Percentiles rank a stretch among this genome's conserved stretches.
These are phyloP conservation scores for Cryptococcus hybrid DNA, from an alignment of 1,284 basidiomycete species.

Conservation along the genomic window DNA sequence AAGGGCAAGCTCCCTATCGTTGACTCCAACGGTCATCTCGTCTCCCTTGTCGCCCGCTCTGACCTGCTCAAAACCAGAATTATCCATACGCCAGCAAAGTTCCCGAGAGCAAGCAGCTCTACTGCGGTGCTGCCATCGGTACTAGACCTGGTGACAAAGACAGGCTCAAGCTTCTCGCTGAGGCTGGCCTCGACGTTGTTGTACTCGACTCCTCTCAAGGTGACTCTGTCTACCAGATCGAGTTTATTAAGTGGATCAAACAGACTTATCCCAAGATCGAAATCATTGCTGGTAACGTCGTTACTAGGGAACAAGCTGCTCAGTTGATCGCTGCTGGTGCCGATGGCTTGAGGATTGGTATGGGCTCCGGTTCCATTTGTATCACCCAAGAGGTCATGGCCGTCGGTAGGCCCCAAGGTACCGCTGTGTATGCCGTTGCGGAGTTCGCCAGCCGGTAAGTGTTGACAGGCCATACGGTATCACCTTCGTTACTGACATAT, in stretches of 20 bases:
- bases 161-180: constrained; percentile 79
- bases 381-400: constrained; percentile 99
- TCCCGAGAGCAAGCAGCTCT: constrained; percentile 90
- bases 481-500: background rate
- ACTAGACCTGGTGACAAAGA: constrained; percentile 87
- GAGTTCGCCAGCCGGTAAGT: constrained; percentile 69
- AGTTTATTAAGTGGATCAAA: constrained; percentile 97
- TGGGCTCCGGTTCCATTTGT: constrained; percentile 98
- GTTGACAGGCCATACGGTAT: background rate
- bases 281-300: constrained; percentile 96
- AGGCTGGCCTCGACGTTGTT: constrained; percentile 94
- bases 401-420: constrained; percentile 97
- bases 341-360: constrained; percentile 90
- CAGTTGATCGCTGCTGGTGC: constrained; percentile 91
- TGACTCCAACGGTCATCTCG: constrained; percentile 69
- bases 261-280: constrained; percentile 76
- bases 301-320: constrained; percentile 96
- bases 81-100: constrained; percentile 94
- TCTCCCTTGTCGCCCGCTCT: constrained; percentile 88
- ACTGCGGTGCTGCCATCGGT: constrained; percentile 95
- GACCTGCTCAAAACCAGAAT: constrained; percentile 98
- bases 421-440: constrained; percentile 90
- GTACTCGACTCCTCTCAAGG: constrained; percentile 96
- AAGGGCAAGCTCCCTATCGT: constrained; percentile 97
- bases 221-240: constrained; percentile 90